Base-by-base conservation (phyloP, 2,329 filamentous ascomycete species). In the Lanzia echinophila region DNA sequence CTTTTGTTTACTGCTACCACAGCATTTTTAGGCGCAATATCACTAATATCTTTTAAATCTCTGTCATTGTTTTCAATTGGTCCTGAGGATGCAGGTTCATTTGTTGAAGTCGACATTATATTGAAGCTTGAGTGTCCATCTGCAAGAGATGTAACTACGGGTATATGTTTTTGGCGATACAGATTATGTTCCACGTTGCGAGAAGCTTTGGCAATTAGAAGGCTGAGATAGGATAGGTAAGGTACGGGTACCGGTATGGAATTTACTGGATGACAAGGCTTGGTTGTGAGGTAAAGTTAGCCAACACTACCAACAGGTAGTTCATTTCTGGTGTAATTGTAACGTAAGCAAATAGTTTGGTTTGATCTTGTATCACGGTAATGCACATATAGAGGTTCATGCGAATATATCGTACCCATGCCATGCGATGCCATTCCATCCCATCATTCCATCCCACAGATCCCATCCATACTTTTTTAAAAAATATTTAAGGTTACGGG, bases 1-100 rank as follows among this genome's bases (percentile, higher is more conserved):
- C 63, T 68, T 50, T 56, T 59, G 6, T 57, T 41, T 15, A 57
- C 56, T 38, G 56, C 59, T 41, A 49, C 54, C 22, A 66, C 63
- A 1, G 64, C 65, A 53, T 63, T 58, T 13, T 51, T 52, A 19
- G 66, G 62, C 13, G 58, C 13, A 33, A 22, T 10, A 45, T 53
- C 54, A 41, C 58, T 55, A 13, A 58, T 45, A 8, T 49, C 45
- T 6, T 51, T 51, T n/a, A 47, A 48, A 36, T 50, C 34, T 48
- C 55, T 36, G 17, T 45, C 22, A 28, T 20, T 17, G 17, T 33
- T 42, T 15, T 28, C 28, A n/a, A n/a, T 56, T 36, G 49, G 33
- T 50, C 54, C 48, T 24, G 45, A 48, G 28, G 52, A 36, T 38
- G 44, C 50, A 41, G 58, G 52, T 50, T 56, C 47, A 54, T 56